These are phyloP conservation scores for Escovopsis sp. DNA, from an alignment of 2,329 filamentous ascomycete genomes.

Conservation along the genomic window DNA sequence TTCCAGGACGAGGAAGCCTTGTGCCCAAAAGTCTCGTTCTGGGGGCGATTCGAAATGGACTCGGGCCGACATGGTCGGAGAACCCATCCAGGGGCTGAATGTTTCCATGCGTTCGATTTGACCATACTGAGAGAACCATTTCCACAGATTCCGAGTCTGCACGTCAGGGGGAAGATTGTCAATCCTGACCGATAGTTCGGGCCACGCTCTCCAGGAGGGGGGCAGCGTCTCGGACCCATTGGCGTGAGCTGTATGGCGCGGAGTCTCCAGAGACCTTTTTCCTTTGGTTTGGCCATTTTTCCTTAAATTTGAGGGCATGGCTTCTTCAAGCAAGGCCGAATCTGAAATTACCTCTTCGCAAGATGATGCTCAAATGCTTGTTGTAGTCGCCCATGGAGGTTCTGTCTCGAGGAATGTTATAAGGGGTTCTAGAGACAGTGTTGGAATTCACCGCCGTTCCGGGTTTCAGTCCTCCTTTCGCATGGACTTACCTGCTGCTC, in stretches of 20 bases:
- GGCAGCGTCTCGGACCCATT: background rate
- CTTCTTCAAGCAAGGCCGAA: too few species aligned
- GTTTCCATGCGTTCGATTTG: slow-evolving; percentile 42
- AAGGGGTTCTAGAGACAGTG: too few species aligned
- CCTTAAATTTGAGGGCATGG: background rate
- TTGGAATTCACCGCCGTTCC: too few species aligned
- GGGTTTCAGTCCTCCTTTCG: too few species aligned
- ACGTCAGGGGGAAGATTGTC: slow-evolving; percentile 20
- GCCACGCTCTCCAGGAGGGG: slow-evolving; percentile 20
- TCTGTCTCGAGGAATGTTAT: too few species aligned
- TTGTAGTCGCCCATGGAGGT: too few species aligned
- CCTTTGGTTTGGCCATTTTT: too few species aligned
- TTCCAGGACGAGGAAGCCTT: slow-evolving; percentile 14
- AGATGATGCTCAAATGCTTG: too few species aligned
- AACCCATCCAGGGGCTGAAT: slow-evolving; percentile 20
- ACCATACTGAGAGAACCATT: slow-evolving; percentile 37
- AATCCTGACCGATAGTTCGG: slow-evolving; percentile 18
- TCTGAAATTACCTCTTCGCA: too few species aligned
- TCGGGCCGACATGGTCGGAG: slow-evolving; percentile 18
- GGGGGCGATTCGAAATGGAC: slow-evolving; percentile 47
- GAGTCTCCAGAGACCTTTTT: too few species aligned
- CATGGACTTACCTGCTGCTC: too few species aligned
- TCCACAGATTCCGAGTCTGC: slow-evolving; percentile 31
- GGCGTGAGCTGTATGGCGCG: background rate
- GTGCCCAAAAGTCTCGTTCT: slow-evolving; percentile 33